Evolutionary conservation across 208 protist genomes (phyloP).

Genomic region (Acanthamoeba healyi): DNA sequence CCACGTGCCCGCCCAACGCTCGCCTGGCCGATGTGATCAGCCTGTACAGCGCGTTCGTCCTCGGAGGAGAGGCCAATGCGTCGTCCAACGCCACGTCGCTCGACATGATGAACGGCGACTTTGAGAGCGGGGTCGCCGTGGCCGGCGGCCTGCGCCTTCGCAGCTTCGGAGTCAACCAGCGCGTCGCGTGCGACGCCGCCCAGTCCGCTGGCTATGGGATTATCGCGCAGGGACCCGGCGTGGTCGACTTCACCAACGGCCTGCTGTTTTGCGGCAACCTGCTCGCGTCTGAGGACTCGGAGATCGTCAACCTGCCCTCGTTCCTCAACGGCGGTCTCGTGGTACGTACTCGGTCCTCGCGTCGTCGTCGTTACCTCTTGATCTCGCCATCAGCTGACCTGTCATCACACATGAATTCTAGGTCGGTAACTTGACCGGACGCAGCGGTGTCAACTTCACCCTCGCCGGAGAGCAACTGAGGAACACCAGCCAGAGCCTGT

Average conservation of each 20-base stretch:
- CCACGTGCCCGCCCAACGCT: constrained; percentile 31
- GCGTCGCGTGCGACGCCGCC: not conserved
- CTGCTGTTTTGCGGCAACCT: constrained; percentile 11
- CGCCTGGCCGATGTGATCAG: not conserved
- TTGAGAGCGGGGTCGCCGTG: not conserved
- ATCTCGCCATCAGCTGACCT: not conserved
- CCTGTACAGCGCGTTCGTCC: constrained; percentile 5
- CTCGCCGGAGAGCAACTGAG: not conserved
- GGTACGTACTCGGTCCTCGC: too few relatives aligned
- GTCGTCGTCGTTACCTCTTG: too few relatives aligned
- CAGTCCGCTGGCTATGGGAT: not conserved
- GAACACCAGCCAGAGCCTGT: not conserved
- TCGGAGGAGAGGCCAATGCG: constrained; percentile 35
- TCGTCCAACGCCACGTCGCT: not conserved
- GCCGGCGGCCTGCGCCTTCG: not conserved
- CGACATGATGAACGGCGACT: constrained; percentile 24
- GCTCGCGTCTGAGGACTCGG: not conserved
- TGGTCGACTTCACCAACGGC: constrained; percentile 23
- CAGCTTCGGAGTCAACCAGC: constrained; percentile 55
- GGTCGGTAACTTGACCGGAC: not conserved
- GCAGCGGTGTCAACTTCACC: constrained; percentile 11
- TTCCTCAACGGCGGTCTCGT: constrained; percentile 26
- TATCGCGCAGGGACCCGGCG: not conserved
- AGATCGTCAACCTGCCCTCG: constrained; percentile 47
- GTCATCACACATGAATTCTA: not conserved